phyloP scores from a whole-genome alignment of 306 rosid genomes.

The Trifolium dubium region DNA sequence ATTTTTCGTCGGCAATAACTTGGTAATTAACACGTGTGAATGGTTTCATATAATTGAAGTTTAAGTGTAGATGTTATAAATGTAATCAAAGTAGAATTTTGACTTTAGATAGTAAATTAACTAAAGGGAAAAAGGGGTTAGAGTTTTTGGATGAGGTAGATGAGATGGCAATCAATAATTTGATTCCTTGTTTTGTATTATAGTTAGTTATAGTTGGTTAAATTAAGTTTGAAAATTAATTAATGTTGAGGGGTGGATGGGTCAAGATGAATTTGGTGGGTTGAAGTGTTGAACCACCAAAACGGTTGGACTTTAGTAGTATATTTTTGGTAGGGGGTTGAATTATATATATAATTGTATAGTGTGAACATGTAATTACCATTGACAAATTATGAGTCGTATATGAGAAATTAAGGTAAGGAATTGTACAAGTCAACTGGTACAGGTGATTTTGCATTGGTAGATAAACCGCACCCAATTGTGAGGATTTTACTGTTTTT shows the following conservation, averaged over 20 bases:
- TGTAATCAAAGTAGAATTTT: constrained; percentile 9
- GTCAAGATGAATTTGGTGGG: constrained; percentile 43
- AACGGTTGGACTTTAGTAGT: constrained; percentile 53
- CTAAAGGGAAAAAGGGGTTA: constrained; percentile 11
- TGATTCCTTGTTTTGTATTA: constrained; percentile 51
- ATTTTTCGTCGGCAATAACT: constrained; percentile 37
- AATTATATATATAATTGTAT: constrained; percentile 11
- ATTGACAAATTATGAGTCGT: constrained; percentile 52
- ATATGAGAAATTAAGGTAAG: background rate
- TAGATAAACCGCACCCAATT: background rate
- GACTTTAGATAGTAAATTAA: constrained; percentile 24
- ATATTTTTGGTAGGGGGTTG: constrained; percentile 25
- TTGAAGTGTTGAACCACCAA: constrained; percentile 68
- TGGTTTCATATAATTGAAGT: constrained; percentile 30
- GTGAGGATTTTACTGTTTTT: background rate
- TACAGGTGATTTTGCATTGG: constrained; percentile 13
- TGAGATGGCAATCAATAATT: constrained; percentile 41
- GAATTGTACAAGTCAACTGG: constrained; percentile 34
- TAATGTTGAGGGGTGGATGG: background rate
- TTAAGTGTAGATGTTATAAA: background rate
- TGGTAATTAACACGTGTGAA: constrained; percentile 42
- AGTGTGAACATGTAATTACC: constrained; percentile 33
- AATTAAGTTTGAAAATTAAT: constrained; percentile 19
- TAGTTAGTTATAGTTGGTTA: constrained; percentile 35
- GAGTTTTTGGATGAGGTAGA: constrained; percentile 44